Evolutionary conservation across 805 yeast genomes (phyloP), one percentile per base, ranked within the genome.

Genomic region (Pichia phayaonensis): DNA sequence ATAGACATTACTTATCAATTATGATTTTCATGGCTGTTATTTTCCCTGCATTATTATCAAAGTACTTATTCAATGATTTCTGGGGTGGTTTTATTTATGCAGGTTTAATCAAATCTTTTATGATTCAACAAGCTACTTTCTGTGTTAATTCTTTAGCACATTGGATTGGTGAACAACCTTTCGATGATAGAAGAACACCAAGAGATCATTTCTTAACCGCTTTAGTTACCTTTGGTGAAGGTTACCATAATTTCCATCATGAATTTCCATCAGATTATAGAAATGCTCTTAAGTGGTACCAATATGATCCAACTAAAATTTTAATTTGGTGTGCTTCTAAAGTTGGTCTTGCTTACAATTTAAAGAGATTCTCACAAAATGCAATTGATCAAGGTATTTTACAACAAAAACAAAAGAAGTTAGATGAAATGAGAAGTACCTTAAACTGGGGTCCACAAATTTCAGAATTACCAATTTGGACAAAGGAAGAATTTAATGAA

Each of bases 241-340:
- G 95, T 56, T 85, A 86, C 74, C 94, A 86, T 64, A 86, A 86
- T 71, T 86, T 86, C 81, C 95, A 86, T 68, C 95, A 86, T 67
- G 95, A 86, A 73, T 86, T 86, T 77, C 94, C 95, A 61, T 78
- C 87, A 20, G 95, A 86, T 71, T 86, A 86, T 77, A 80, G 95
- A 77, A 86, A 86, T 64, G 94, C 94, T 38, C 75, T 86, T 64
- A 83, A 80, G 65, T 86, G 94, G 94, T 86, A 82, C 73, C 92
- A 86, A 74, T 86, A 81, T 64, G 95, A 86, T 66, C 95, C 95
- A 58, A 85, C 94, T 46, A 86, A 86, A 70, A 61, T 79, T 45
- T 59, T 76, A 48, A 84, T 86, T 59, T 85, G 74, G 67, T 27
- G 67, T 8, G 68, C 77, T 49, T 83, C 86, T 16, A 75, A 81